A percentile compares a stretch with the other conserved stretches of the same genome.
phyloP scores from a whole-genome alignment of 2,329 filamentous ascomycete species.

The Diaporthe sp. region DNA sequence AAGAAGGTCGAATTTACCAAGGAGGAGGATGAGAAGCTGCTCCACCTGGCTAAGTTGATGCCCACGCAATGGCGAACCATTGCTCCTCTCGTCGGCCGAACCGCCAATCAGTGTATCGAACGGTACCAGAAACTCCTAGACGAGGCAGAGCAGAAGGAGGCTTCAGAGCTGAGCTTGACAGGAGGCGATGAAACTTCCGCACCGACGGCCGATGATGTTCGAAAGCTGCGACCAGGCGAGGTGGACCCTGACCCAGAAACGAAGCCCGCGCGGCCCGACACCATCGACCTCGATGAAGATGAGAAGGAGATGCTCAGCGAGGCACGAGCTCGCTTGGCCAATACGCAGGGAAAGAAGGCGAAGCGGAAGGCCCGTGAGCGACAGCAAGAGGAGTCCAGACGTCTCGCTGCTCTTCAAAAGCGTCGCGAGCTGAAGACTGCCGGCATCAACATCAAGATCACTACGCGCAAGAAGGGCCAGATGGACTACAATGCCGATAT shows the following conservation, averaged over 20 bases:
- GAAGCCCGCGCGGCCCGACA: slow-evolving; percentile 94
- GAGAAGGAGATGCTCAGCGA: slow-evolving; percentile 99
- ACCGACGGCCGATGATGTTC: slow-evolving; percentile 91
- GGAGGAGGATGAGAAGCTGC: slow-evolving; percentile 96
- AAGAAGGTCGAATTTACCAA: slow-evolving; percentile 99
- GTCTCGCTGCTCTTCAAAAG: slow-evolving; percentile 92
- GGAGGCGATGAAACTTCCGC: slow-evolving; percentile 89
- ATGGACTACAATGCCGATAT: slow-evolving; percentile 99
- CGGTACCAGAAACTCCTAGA: slow-evolving; percentile 96
- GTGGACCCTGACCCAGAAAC: slow-evolving; percentile 97
- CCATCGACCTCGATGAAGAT: slow-evolving; percentile 97
- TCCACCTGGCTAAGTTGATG: slow-evolving; percentile 98
- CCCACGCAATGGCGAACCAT: slow-evolving; percentile 99
- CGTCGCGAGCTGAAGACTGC: slow-evolving; percentile 96
- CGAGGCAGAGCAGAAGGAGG: slow-evolving; percentile 91
- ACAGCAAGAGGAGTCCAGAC: slow-evolving; percentile 92
- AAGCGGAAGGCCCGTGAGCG: slow-evolving; percentile 97
- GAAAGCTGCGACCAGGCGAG: slow-evolving; percentile 89
- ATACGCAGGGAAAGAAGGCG: slow-evolving; percentile 98
- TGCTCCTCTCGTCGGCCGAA: slow-evolving; percentile 94
- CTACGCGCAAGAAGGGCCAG: slow-evolving; percentile 90
- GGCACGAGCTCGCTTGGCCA: slow-evolving; percentile 93
- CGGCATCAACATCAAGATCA: slow-evolving; percentile 97
- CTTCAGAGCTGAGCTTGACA: slow-evolving; percentile 81
- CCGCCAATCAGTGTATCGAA: slow-evolving; percentile 96